Evolutionary conservation across 2,329 filamentous ascomycete genomes (phyloP).

Genomic region (Arthrobotrys megalospora): DNA sequence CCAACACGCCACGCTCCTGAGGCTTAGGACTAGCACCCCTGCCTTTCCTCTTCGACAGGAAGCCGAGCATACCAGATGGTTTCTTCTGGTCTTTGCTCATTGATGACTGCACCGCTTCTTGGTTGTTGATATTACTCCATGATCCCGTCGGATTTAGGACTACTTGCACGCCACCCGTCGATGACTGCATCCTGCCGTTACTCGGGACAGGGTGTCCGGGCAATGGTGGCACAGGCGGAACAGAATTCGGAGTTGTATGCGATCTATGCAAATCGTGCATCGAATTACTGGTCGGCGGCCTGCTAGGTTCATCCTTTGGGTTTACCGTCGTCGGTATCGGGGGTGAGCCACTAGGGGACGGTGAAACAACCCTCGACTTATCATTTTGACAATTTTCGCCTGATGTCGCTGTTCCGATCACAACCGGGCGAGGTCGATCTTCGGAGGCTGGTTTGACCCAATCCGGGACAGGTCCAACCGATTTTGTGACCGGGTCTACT

Average conservation of each 20-base stretch:
- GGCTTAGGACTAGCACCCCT: constrained; percentile 93
- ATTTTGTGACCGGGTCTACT: constrained; percentile 64
- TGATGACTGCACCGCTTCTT: constrained; percentile 71
- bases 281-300: constrained; percentile 64
- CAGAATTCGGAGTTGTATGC: constrained; percentile 62
- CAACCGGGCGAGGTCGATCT: constrained; percentile 48
- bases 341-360: constrained; percentile 63
- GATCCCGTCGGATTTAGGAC: constrained; percentile 89
- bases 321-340: constrained; percentile 63
- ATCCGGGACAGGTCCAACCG: constrained; percentile 64
- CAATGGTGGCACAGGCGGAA: constrained; percentile 70
- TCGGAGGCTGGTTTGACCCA: constrained; percentile 63
- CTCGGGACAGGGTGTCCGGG: constrained; percentile 79
- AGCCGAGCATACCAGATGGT: constrained; percentile 88
- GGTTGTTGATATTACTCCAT: constrained; percentile 91
- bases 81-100: constrained; percentile 71
- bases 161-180: constrained; percentile 83
- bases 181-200: constrained; percentile 69
- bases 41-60: constrained; percentile 90
- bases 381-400: constrained; percentile 62
- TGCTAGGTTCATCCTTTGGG: constrained; percentile 65
- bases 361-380: constrained; percentile 62
- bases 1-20: constrained; percentile 90
- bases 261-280: constrained; percentile 64
- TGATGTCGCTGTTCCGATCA: constrained; percentile 59